phyloP scores from a whole-genome alignment of 1,284 basidiomycete species.

The Melampsora americana region DNA sequence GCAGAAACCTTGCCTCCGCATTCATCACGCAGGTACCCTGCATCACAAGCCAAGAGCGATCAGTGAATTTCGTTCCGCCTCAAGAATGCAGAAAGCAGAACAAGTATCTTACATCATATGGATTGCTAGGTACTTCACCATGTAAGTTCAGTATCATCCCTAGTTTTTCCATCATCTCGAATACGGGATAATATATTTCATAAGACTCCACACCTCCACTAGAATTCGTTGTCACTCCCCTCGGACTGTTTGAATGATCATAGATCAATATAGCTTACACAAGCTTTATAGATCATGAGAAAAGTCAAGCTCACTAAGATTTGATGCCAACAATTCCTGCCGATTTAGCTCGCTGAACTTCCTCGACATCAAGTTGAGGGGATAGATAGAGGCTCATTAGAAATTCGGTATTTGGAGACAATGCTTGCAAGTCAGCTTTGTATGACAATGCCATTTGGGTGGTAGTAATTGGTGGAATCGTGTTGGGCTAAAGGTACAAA shows the following conservation, averaged over 20 bases:
- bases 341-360: constrained; percentile 79
- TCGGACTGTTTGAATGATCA: constrained; percentile 58
- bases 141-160: constrained; percentile 95
- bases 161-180: constrained; percentile 88
- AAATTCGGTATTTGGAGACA: constrained; percentile 78
- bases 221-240: constrained; percentile 96
- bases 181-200: constrained; percentile 87
- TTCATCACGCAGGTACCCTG: constrained; percentile 91
- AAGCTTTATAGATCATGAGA: neutral
- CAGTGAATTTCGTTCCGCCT: too few relatives aligned
- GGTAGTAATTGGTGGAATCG: constrained; percentile 83
- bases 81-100: neutral
- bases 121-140: constrained; percentile 92
- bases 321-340: constrained; percentile 66
- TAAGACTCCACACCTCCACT: constrained; percentile 96
- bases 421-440: constrained; percentile 67
- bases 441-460: constrained; percentile 80
- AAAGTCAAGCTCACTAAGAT: constrained; percentile 32
- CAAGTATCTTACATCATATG: constrained; percentile 62
- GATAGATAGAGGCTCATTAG: constrained; percentile 95
- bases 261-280: neutral
- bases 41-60: too few relatives aligned
- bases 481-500: constrained; percentile 64
- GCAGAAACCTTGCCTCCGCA: constrained; percentile 84
- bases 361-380: constrained; percentile 81